Percentiles rank a stretch among this genome's conserved stretches.
Evolutionary conservation across 148 eudicot genomes (phyloP).

Genomic region (Rhododendron simsii): DNA sequence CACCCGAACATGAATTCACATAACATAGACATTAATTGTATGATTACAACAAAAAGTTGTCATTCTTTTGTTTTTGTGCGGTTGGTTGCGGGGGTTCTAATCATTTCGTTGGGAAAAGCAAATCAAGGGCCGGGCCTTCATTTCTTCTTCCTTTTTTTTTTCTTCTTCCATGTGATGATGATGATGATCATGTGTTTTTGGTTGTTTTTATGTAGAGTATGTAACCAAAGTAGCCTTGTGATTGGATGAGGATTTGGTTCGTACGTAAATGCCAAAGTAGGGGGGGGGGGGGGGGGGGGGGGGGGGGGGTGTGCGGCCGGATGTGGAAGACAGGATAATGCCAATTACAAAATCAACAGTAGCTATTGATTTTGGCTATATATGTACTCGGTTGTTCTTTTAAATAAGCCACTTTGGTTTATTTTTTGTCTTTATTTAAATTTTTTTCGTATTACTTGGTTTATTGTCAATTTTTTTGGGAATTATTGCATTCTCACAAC

Average conservation of each 20-base stretch:
- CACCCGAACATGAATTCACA: neutral
- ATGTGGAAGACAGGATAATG: slow-evolving; percentile 3
- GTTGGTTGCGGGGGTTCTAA: neutral
- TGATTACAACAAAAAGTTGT: neutral
- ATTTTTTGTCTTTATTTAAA: too few relatives aligned
- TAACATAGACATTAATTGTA: neutral
- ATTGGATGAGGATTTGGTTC: neutral
- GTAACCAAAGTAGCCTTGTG: neutral
- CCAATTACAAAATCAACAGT: neutral
- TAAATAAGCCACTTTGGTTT: too few relatives aligned
- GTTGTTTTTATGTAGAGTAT: neutral
- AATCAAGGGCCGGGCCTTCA: neutral
- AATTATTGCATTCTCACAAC: too few relatives aligned
- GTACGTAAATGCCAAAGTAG: neutral
- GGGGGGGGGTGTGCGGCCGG: neutral
- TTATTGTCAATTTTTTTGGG: too few relatives aligned
- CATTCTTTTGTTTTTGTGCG: neutral
- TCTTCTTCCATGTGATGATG: neutral
- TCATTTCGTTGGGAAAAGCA: neutral
- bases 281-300: neutral
- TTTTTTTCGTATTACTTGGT: too few relatives aligned
- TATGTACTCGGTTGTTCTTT: too few relatives aligned
- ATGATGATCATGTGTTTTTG: too few relatives aligned
- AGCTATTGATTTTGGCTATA: neutral
- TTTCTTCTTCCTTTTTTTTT: neutral